Base-by-base conservation (phyloP, 1,284 basidiomycete genomes). In the Xerocomus nothofagi region DNA sequence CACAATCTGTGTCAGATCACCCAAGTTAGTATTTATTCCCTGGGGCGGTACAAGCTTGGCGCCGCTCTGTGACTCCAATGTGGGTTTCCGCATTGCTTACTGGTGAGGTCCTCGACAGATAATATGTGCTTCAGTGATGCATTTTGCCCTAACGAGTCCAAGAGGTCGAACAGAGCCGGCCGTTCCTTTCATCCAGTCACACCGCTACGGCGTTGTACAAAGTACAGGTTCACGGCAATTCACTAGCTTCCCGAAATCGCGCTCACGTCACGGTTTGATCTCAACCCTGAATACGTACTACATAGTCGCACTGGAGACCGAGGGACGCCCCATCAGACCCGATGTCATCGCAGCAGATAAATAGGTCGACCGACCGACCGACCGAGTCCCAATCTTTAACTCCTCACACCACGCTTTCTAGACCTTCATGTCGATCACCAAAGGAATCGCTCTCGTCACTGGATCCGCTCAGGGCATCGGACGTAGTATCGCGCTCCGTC, bases 401-500 rank as follows among this genome's bases (percentile, higher is more conserved):
- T 15, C 21, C 20, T 15, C 20, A 21, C 12, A n/a, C 14, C 34
- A 21, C 8, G 15, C 20, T 12, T 21, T 21, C 8, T n/a, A n/a
- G 34, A 36, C 6, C 18, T 9, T 17, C 23, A 26, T 42, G 38
- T 44, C 23, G 3, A 14, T 41, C 6, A 20, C 8, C 23, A 44
- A 41, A 31, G 17, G 47, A 7, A 17, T 49, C 10, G 31, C 47
- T 11, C 47, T 49, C 23, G 29, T 49, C 18, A 50, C 47, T 6
- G 47, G 47, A 29, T 39, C 48, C 5, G 48, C 36, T 4, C 47
- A 34, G 7, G 36, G 48, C 11, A 40, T 49, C 4, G 47, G 37
- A 12, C 48, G 48, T n/a, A 5, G 23, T 1, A 49, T 49, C 21
- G 36, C 47, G 9, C 30, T 30, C 12, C 36, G 41, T 23, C 41